A percentile compares a stretch with the other conserved stretches of the same genome.
Conservation (phyloP, 2,329 filamentous ascomycete genomes). For the Scedosporium apiospermum region DNA sequence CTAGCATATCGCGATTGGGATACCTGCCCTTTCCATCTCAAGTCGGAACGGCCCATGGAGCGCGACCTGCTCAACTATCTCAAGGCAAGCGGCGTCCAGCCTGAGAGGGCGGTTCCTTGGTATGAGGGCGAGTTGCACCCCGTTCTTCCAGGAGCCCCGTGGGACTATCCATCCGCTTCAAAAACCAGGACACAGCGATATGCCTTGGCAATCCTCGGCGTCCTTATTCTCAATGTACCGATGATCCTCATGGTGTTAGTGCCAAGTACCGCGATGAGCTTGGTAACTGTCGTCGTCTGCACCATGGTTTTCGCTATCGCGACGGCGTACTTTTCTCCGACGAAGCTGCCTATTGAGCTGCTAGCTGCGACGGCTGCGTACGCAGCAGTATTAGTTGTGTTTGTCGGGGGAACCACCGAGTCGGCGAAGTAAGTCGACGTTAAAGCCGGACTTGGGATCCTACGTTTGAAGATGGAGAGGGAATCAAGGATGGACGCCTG, state of each 20-base stretch:
- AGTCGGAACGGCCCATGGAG: neutral
- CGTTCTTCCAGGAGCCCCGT: neutral
- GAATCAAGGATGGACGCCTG: no score
- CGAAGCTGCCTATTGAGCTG: neutral
- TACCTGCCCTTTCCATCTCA: neutral
- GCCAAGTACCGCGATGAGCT: neutral
- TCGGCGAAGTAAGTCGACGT: neutral
- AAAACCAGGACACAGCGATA: neutral
- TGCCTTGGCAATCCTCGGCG: neutral
- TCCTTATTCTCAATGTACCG: neutral
- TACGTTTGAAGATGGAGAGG: no score
- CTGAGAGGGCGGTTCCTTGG: neutral
- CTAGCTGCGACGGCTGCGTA: neutral
- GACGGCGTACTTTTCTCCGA: neutral
- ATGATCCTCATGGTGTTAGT: neutral
- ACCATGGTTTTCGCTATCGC: neutral
- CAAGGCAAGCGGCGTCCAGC: neutral
- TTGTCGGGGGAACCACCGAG: neutral
- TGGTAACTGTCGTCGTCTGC: neutral
- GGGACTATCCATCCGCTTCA: neutral
- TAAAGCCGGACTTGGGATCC: neutral
- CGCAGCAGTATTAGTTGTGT: neutral
- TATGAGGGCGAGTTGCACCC: neutral
- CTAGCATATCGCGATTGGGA: neutral
- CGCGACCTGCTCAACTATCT: neutral